Evolutionary conservation across 805 yeast species (phyloP).

Genomic region (Hanseniaspora taiwanica): DNA sequence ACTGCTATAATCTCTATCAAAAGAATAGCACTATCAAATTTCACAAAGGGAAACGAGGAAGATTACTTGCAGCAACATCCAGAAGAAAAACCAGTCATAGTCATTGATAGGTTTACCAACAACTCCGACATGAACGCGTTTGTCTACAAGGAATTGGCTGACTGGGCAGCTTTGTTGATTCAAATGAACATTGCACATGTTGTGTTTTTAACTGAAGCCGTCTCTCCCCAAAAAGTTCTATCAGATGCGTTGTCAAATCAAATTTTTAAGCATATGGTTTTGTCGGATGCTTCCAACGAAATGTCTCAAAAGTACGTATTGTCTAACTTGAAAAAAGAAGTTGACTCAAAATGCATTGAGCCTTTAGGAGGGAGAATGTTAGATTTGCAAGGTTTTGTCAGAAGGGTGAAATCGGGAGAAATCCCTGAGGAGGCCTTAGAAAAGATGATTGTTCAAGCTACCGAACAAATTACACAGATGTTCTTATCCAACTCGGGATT

Average conservation of each 20-base stretch:
- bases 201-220: conserved; percentile 73
- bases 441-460: conserved; percentile 73
- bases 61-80: conserved; percentile 79
- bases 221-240: conserved; percentile 57
- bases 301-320: conserved; percentile 62
- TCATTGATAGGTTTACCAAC: conserved; percentile 58
- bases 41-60: conserved; percentile 48
- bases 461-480: conserved; percentile 78
- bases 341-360: conserved; percentile 30
- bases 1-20: conserved; percentile 64
- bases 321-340: conserved; percentile 32
- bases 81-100: conserved; percentile 72
- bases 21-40: conserved; percentile 40
- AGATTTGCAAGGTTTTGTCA: conserved; percentile 78
- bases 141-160: conserved; percentile 62
- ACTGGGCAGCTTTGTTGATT: conserved; percentile 75
- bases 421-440: conserved; percentile 58
- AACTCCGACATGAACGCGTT: conserved; percentile 50
- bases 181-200: conserved; percentile 81
- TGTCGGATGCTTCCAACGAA: conserved; percentile 68
- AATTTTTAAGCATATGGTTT: conserved; percentile 59
- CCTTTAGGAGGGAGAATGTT: conserved; percentile 93
- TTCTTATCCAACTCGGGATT: conserved; percentile 43
- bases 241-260: conserved; percentile 71
- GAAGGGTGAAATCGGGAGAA: conserved; percentile 85